phyloP scores from a whole-genome alignment of 192 early-diverging fungal species.

The Linderina pennispora region DNA sequence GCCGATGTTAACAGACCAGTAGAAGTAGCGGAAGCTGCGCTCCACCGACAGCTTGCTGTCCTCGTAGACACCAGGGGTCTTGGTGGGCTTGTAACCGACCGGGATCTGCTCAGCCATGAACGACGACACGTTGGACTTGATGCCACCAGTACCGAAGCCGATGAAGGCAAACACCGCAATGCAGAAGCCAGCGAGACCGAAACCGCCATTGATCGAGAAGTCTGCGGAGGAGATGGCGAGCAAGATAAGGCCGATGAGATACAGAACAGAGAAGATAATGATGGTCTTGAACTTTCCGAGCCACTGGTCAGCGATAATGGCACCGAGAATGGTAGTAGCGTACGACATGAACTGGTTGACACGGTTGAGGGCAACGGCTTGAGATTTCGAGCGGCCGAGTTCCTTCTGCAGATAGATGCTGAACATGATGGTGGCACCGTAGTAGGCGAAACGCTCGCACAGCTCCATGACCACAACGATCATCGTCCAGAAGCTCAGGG shows the following conservation, averaged over 20 bases:
- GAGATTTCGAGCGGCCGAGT: constrained; percentile 46
- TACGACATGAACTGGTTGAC: constrained; percentile 62
- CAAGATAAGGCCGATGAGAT: constrained; percentile 5
- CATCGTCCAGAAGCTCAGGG: constrained; percentile 26
- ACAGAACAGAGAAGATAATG: constrained; percentile 2
- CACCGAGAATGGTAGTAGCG: constrained; percentile 40
- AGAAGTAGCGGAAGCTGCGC: constrained; percentile 20
- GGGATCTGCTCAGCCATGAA: constrained; percentile 19
- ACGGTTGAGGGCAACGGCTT: constrained; percentile 51
- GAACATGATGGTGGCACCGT: constrained; percentile 54
- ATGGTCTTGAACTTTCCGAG: constrained; percentile 17
- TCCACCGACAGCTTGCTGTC: constrained; percentile 21
- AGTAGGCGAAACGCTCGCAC: constrained; percentile 61
- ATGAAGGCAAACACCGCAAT: constrained; percentile 2
- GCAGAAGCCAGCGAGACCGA: constrained; percentile 6
- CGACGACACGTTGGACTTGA: constrained; percentile 13
- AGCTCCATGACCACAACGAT: constrained; percentile 54
- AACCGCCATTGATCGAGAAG: not conserved
- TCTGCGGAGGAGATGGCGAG: constrained; percentile 14
- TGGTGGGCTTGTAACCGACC: constrained; percentile 8
- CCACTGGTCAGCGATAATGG: constrained; percentile 8
- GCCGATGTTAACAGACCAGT: constrained; percentile 63
- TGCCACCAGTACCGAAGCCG: constrained; percentile 1
- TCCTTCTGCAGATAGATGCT: constrained; percentile 54
- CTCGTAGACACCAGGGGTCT: constrained; percentile 16